phyloP scores from a whole-genome alignment of 495 filamentous ascomycete genomes.

The Hyaloscypha bicolor region DNA sequence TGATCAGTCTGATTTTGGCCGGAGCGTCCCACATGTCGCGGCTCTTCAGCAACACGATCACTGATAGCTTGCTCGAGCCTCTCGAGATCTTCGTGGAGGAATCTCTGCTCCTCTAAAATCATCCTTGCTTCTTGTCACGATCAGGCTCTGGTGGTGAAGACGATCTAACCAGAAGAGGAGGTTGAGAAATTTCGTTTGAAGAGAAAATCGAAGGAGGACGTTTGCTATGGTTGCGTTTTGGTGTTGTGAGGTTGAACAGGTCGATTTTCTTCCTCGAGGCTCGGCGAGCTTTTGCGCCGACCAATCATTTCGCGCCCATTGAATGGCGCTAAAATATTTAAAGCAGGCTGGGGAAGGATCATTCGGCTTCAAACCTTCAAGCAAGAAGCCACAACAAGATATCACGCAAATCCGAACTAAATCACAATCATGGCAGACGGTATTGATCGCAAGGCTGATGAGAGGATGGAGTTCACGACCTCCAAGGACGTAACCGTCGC shows the following conservation, averaged over 20 bases:
- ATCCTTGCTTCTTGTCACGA: constrained; percentile 46
- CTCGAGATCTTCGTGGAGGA: constrained; percentile 93
- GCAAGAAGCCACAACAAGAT: background rate
- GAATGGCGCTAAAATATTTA: constrained; percentile 17
- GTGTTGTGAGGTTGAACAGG: constrained; percentile 7
- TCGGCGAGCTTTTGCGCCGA: constrained; percentile 18
- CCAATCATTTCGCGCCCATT: constrained; percentile 15
- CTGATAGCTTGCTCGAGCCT: constrained; percentile 90
- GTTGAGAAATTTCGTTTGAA: background rate
- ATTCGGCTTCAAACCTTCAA: background rate
- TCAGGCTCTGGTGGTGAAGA: background rate
- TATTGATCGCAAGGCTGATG: constrained; percentile 92
- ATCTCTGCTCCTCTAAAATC: constrained; percentile 90
- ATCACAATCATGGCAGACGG: constrained; percentile 77
- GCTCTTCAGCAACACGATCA: constrained; percentile 85
- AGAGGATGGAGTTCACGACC: constrained; percentile 96
- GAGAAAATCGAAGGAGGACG: background rate
- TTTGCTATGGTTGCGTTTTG: background rate
- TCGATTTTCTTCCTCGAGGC: background rate
- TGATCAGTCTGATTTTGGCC: background rate
- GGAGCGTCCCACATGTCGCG: constrained; percentile 70
- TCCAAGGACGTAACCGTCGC: constrained; percentile 94
- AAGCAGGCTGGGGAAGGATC: background rate
- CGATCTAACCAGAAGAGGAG: background rate
- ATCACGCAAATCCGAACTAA: background rate